Evolutionary conservation across 2,329 filamentous ascomycete genomes (phyloP).

Genomic region (Penicillium nordicum): DNA sequence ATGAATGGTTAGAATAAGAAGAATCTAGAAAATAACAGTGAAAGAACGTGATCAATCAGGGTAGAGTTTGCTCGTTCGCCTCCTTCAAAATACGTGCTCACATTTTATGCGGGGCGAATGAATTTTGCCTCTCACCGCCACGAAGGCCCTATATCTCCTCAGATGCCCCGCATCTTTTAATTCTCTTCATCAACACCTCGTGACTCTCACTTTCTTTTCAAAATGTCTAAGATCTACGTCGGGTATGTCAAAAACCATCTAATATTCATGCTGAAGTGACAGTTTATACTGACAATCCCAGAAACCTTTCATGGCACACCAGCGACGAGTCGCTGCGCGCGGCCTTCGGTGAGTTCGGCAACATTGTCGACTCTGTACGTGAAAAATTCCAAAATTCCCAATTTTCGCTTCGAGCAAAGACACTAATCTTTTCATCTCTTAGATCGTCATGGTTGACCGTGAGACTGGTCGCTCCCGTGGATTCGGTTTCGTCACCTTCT

Average conservation of each 20-base stretch:
- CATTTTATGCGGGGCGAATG: background rate
- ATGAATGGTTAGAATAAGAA: background rate
- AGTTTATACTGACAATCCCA: background rate
- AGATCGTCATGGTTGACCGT: slow-evolving; percentile 18
- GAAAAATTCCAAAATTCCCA: background rate
- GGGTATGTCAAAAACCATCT: slow-evolving; percentile 6
- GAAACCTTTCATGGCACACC: slow-evolving; percentile 17
- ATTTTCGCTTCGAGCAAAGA: background rate
- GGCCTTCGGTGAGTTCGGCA: slow-evolving; percentile 12
- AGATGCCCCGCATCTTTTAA: slow-evolving; percentile 8
- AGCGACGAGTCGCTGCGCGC: slow-evolving; percentile 4
- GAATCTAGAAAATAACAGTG: background rate
- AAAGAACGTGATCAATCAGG: background rate
- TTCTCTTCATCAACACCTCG: slow-evolving; percentile 8
- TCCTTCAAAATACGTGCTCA: background rate
- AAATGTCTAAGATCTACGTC: slow-evolving; percentile 19
- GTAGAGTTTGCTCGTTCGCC: background rate
- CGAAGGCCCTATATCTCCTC: slow-evolving; percentile 3
- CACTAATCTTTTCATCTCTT: background rate
- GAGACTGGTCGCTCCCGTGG: slow-evolving; percentile 18
- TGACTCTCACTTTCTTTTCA: slow-evolving; percentile 2
- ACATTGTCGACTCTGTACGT: slow-evolving; percentile 13
- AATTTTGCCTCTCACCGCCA: slow-evolving; percentile 8
- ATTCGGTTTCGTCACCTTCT: slow-evolving; percentile 19
- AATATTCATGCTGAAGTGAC: background rate